A percentile compares a stretch with the other conserved stretches of the same genome.
phyloP scores from a whole-genome alignment of 495 filamentous ascomycete species.

The Xylaria intraflava region DNA sequence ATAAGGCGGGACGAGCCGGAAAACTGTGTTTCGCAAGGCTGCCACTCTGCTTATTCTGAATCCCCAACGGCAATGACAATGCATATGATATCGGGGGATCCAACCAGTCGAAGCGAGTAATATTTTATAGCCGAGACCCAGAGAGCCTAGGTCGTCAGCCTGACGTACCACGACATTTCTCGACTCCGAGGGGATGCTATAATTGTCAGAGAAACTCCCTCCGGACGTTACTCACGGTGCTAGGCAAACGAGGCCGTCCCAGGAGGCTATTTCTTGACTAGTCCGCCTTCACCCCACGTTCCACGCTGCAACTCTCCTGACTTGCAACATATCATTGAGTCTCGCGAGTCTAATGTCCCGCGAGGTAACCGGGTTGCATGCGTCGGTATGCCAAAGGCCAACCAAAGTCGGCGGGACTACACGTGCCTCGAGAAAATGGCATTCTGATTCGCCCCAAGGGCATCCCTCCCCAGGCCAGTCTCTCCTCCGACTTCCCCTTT shows the following conservation, averaged over 20 bases:
- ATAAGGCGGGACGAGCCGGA: background rate
- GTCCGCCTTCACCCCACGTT: background rate
- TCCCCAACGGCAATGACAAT: background rate
- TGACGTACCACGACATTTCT: conserved; percentile 3
- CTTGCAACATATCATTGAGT: background rate
- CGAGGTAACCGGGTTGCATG: background rate
- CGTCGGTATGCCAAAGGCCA: background rate
- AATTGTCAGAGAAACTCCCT: background rate
- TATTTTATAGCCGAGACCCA: background rate
- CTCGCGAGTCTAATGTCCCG: background rate
- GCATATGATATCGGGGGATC: background rate
- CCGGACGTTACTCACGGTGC: background rate
- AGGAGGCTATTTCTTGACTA: background rate
- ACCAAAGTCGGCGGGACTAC: background rate
- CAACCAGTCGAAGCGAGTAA: conserved; percentile 1
- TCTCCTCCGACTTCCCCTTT: conserved; percentile 5
- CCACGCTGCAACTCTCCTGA: background rate
- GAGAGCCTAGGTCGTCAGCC: background rate
- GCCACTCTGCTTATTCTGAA: background rate
- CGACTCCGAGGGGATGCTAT: background rate
- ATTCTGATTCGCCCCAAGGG: background rate
- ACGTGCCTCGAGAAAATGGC: conserved; percentile 4
- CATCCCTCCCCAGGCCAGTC: background rate
- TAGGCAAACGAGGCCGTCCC: background rate
- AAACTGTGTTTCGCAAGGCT: background rate